These are phyloP conservation scores for Coniferiporia sulphurascens DNA, from an alignment of 1,284 basidiomycete genomes.

Conservation along the genomic window DNA sequence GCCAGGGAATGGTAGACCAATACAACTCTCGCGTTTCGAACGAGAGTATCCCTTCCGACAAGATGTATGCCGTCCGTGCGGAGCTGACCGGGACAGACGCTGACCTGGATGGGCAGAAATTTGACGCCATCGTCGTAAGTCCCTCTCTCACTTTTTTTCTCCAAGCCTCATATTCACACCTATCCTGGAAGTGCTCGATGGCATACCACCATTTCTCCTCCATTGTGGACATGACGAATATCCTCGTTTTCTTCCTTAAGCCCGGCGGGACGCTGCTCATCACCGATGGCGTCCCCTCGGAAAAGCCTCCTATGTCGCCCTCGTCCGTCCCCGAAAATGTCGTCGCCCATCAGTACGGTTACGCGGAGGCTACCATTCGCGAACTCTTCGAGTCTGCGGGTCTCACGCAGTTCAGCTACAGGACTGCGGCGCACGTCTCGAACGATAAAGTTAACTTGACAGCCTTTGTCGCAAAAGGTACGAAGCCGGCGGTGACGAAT, in stretches of 20 bases:
- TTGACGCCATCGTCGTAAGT: slow-evolving; percentile 59
- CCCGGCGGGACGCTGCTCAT: slow-evolving; percentile 59
- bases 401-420: slow-evolving; percentile 38
- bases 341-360: slow-evolving; percentile 50
- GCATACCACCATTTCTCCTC: slow-evolving; percentile 66
- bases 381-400: slow-evolving; percentile 44
- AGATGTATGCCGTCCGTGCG: too few species aligned
- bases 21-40: too few species aligned
- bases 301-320: too few species aligned
- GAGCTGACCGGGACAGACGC: too few species aligned
- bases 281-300: slow-evolving; percentile 34
- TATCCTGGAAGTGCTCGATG: slow-evolving; percentile 47
- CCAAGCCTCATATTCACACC: background rate
- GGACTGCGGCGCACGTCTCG: slow-evolving; percentile 30
- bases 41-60: too few species aligned
- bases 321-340: slow-evolving; percentile 32
- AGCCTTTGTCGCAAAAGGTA: slow-evolving; percentile 50
- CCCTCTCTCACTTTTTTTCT: slow-evolving; percentile 1
- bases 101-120: slow-evolving; percentile 48
- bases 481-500: slow-evolving; percentile 23
- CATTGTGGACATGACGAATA: slow-evolving; percentile 45
- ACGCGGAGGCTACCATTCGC: slow-evolving; percentile 42
- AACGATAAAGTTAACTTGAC: slow-evolving; percentile 31
- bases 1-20: too few species aligned
- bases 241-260: slow-evolving; percentile 51